phyloP scores from a whole-genome alignment of 306 rosid species.

The Herpetospermum pedunculosum region DNA sequence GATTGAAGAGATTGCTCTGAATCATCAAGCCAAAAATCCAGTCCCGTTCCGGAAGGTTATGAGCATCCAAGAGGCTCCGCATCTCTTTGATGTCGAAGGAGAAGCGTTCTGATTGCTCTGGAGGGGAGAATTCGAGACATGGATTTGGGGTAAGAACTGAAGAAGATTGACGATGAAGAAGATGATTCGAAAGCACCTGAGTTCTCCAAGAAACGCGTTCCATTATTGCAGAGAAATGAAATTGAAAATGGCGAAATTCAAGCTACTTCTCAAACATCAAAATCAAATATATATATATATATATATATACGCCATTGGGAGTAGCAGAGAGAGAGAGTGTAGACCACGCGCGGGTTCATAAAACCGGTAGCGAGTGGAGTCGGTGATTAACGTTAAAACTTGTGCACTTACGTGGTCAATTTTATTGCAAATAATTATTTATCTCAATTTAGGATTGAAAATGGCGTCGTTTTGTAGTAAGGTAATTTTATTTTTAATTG shows the following conservation, averaged over 20 bases:
- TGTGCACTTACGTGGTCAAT: background rate
- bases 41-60: slow-evolving; percentile 62
- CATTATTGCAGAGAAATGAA: slow-evolving; percentile 19
- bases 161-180: slow-evolving; percentile 14
- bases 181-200: slow-evolving; percentile 20
- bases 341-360: background rate
- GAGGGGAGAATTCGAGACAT: slow-evolving; percentile 30
- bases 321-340: background rate
- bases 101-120: slow-evolving; percentile 27
- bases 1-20: slow-evolving; percentile 66
- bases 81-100: slow-evolving; percentile 38
- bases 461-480: too few relatives aligned
- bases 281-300: background rate
- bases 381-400: background rate
- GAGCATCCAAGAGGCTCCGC: slow-evolving; percentile 58
- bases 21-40: slow-evolving; percentile 49
- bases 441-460: too few relatives aligned
- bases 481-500: too few relatives aligned
- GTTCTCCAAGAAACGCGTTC: slow-evolving; percentile 39
- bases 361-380: background rate
- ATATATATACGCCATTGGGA: background rate
- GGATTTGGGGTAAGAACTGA: slow-evolving; percentile 19
- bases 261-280: background rate
- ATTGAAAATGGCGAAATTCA: background rate
- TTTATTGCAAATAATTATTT: too few relatives aligned